Evolutionary conservation across 352 stramenopile species (phyloP), one percentile per base, ranked within the genome.

Genomic region (Globisporangium nunn): DNA sequence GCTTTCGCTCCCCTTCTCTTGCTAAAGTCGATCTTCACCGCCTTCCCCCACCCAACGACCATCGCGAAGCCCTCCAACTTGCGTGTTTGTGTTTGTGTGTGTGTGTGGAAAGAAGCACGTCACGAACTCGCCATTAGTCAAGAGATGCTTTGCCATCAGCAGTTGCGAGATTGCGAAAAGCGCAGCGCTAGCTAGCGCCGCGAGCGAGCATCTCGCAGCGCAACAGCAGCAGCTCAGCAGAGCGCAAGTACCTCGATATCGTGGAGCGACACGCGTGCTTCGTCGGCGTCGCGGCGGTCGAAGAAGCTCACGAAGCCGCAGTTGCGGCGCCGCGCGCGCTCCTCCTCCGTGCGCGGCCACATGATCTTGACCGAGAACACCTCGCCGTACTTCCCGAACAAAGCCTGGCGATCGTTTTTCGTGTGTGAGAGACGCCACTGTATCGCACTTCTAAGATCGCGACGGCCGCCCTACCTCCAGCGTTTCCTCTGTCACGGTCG

Each of bases 281-380:
- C 72, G 29, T 96, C 88, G 8, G 90, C 90, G 56, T 96, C 81
- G 23, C 64, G 47, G 14, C 88, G 74, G 45, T 87, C 62, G 64
- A 86, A 90, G 60, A 98, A 99, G 64, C 87, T 98, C 29, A 99
- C 94, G 76, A 99, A 99, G 31, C 89, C 95, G 29, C 85, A 96
- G 63, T 98, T 97, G 12, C 93, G 78, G 49, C 82, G 87, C 39
- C 94, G 83, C 17, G 70, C 67, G 50, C 87, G 70, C 69, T 99
- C 96, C 66, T 98, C 93, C 41, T 96, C 81, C 0, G 86, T 97
- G 30, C 96, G 79, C n/a, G 96, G 95, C 95, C 95, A 99, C 96
- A 99, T 99, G 67, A 99, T 96, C 68, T 99, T 99, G 43, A 99
- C 81, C 40, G 88, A 98, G 74, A 97, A 92, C 31, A 98, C 79